Conservation (phyloP, 306 rosid genomes). For the Adenanthera pavonina region DNA sequence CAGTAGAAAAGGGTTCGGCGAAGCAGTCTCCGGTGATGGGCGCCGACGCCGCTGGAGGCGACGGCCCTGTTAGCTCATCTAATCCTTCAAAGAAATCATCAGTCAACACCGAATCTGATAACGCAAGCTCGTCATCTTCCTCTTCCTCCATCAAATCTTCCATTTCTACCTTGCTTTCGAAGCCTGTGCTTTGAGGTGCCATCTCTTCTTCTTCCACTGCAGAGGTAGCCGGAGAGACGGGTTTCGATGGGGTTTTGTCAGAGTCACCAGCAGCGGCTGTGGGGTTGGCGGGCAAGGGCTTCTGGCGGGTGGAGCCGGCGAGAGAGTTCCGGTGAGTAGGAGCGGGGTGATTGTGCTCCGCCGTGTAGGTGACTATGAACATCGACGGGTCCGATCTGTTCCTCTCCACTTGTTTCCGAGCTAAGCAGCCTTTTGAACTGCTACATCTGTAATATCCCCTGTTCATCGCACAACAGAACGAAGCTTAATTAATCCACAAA, state of each 20-base stretch:
- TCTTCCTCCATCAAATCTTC: constrained; percentile 71
- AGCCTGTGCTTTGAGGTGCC: constrained; percentile 46
- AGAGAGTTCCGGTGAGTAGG: constrained; percentile 96
- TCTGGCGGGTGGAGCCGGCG: constrained; percentile 94
- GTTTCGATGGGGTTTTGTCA: constrained; percentile 41
- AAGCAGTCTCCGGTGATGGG: constrained; percentile 55
- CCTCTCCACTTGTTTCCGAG: constrained; percentile 94
- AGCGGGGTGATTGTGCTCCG: constrained; percentile 96
- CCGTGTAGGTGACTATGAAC: constrained; percentile 92
- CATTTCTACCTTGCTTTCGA: constrained; percentile 71
- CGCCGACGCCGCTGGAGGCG: background rate
- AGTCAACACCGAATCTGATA: constrained; percentile 61
- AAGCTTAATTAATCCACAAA: constrained; percentile 1
- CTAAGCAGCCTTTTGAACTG: constrained; percentile 96
- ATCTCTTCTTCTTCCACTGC: constrained; percentile 48
- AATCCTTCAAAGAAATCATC: constrained; percentile 84
- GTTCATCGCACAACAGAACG: constrained; percentile 37
- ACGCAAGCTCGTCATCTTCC: constrained; percentile 70
- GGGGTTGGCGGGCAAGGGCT: constrained; percentile 49
- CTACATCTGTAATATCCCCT: constrained; percentile 98
- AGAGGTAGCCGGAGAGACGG: constrained; percentile 56
- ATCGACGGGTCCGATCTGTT: constrained; percentile 90
- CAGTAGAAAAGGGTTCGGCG: constrained; percentile 60
- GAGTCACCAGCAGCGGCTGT: constrained; percentile 37
- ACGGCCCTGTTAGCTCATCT: constrained; percentile 63